phyloP scores from a whole-genome alignment of 352 stramenopile species.

The Labyrinthula sp. region DNA sequence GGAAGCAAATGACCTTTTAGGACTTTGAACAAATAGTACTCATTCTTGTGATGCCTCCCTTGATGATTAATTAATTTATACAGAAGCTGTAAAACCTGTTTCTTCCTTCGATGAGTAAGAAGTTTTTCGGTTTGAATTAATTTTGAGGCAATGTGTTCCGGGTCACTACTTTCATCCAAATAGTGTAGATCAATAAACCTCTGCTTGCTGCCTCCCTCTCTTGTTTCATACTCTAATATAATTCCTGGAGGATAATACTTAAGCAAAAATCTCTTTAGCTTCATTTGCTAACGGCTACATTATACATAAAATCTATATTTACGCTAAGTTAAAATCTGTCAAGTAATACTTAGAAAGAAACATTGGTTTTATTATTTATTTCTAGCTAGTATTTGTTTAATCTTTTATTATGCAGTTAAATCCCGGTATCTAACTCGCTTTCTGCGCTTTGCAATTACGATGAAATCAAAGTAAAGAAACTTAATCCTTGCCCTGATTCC shows the following conservation, averaged over 20 bases:
- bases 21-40: conserved; percentile 90
- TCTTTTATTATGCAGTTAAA: too few relatives aligned
- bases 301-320: conserved; percentile 39
- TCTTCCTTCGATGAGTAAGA: conserved; percentile 69
- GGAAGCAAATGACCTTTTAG: conserved; percentile 74
- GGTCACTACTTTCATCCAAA: conserved; percentile 68
- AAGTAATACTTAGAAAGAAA: too few relatives aligned
- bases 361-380: too few relatives aligned
- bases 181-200: conserved; percentile 82
- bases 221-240: conserved; percentile 79
- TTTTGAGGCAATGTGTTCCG: conserved; percentile 77
- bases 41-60: conserved; percentile 67
- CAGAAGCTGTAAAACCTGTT: conserved; percentile 68
- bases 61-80: conserved; percentile 86
- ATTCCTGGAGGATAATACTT: conserved; percentile 79
- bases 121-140: conserved; percentile 79
- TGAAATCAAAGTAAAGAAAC: too few relatives aligned
- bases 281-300: conserved; percentile 46
- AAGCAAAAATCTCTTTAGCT: conserved; percentile 78
- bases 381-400: too few relatives aligned
- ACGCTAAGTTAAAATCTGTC: too few relatives aligned
- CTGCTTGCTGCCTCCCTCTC: conserved; percentile 68
- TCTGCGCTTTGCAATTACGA: too few relatives aligned
- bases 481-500: too few relatives aligned
- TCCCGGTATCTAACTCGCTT: too few relatives aligned